phyloP scores from a whole-genome alignment of 139 green algal species.

The Pseudopediastrum boryanum region DNA sequence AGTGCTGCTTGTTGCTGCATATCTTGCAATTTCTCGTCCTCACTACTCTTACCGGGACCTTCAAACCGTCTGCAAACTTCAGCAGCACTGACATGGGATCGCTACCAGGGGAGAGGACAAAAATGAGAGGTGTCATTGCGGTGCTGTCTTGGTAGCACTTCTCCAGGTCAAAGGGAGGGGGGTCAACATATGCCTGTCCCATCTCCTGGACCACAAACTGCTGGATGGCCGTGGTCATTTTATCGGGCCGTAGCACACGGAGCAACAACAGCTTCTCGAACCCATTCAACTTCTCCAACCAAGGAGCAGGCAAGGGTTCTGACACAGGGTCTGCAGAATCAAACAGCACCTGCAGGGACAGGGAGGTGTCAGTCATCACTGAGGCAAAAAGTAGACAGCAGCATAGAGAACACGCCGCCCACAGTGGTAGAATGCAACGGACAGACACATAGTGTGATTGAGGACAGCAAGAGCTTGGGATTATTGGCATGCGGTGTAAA shows the following conservation, averaged over 20 bases:
- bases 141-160: conserved; percentile 70
- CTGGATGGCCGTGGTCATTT: conserved; percentile 45
- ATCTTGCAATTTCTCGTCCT: too few relatives aligned
- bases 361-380: background rate
- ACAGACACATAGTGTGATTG: too few relatives aligned
- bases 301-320: conserved; percentile 56
- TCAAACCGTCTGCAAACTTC: conserved; percentile 70
- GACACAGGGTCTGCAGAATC: conserved; percentile 47
- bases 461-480: too few relatives aligned
- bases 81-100: conserved; percentile 82
- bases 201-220: conserved; percentile 47
- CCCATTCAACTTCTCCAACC: conserved; percentile 49
- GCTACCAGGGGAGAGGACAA: conserved; percentile 75
- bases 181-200: conserved; percentile 65
- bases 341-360: conserved; percentile 26
- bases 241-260: conserved; percentile 40
- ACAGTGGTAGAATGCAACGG: too few relatives aligned
- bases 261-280: conserved; percentile 76
- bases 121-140: conserved; percentile 72
- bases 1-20: too few relatives aligned
- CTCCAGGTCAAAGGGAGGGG: conserved; percentile 68
- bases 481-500: too few relatives aligned
- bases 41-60: conserved; percentile 49
- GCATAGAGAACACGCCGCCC: background rate
- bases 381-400: background rate